Conservation (phyloP, 805 yeast species). For the Nematodospora valgi region DNA sequence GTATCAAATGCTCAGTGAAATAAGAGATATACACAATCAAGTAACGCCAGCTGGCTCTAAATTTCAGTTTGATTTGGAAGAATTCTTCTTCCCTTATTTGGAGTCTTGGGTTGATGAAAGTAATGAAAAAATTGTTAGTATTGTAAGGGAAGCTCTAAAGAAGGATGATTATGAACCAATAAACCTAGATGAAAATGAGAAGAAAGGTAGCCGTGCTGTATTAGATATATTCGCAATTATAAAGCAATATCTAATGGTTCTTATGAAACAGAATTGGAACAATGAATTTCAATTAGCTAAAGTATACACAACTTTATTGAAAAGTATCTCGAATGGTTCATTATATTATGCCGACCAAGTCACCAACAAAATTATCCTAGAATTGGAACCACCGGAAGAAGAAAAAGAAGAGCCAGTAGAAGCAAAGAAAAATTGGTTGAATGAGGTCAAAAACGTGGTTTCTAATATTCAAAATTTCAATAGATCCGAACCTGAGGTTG, state of each 20-base stretch:
- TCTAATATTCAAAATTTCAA: conserved; percentile 32
- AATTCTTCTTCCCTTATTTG: conserved; percentile 42
- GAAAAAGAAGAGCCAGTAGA: conserved; percentile 15
- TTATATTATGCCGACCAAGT: conserved; percentile 45
- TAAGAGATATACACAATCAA: conserved; percentile 51
- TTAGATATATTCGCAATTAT: conserved; percentile 64
- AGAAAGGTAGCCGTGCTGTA: conserved; percentile 57
- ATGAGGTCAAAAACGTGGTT: conserved; percentile 53
- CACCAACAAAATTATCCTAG: conserved; percentile 37
- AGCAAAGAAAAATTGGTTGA: conserved; percentile 37
- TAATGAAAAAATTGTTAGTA: conserved; percentile 40
- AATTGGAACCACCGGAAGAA: conserved; percentile 28
- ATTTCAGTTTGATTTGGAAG: conserved; percentile 56
- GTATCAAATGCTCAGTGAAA: conserved; percentile 50
- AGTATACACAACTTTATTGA: conserved; percentile 57
- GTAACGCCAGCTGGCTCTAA: conserved; percentile 35
- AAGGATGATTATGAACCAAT: conserved; percentile 57
- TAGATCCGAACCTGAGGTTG: conserved; percentile 36
- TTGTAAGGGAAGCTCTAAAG: conserved; percentile 53
- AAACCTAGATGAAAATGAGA: conserved; percentile 37
- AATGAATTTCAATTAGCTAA: conserved; percentile 60
- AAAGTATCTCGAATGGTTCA: conserved; percentile 60
- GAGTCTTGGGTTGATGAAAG: conserved; percentile 43
- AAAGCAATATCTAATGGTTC: conserved; percentile 52
- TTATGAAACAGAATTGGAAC: conserved; percentile 63